Evolutionary conservation across 345 rosid genomes (phyloP), one percentile per base, ranked within the genome.

Genomic region (Combretum micranthum): DNA sequence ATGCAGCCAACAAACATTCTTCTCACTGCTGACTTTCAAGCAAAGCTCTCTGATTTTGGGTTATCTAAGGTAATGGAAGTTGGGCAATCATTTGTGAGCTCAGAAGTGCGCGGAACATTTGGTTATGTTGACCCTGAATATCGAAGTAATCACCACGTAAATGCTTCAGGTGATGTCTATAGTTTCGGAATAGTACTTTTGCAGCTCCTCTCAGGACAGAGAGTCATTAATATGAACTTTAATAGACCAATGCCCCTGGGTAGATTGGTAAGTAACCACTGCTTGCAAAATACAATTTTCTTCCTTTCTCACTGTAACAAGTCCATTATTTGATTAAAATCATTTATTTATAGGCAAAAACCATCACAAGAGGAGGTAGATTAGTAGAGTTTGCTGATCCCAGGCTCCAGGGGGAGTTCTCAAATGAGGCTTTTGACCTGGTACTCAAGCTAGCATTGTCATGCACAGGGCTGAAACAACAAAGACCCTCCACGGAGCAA

Each of bases 91-190:
- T 65, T 70, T 54, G 90, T 76, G 67, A 80, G 80, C 66, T 78
- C 86, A 53, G 84, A 80, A 74, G 83, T 83, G 47, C 65, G 86
- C 60, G 86, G 90, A 22, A 83, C 84, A 19, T 78, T 80, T n/a
- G 86, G 84, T 19, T 78, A 78, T 51, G 84, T 83, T 11, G 83
- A 83, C 64, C 84, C 83, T 20, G 86, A 78, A 57, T 83, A 80
- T 61, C 67, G 71, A 59, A 68, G 67, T 52, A 83, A 80, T 64
- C 83, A 49, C 62, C 80, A 20, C 11, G 90, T 83, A 18, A 74
- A 80, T 59, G 79, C 84, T 14, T 72, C 69, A 2, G 86, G 84
- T 0, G 81, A 78, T 60, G 84, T 78, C 23, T 80, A 83, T 55
- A 83, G 86, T 57, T 78, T 80, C 1, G 84, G 86, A 22, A 75